These are phyloP conservation scores for Chaetomium tenue DNA, from an alignment of 495 filamentous ascomycete species.

Conservation along the genomic window DNA sequence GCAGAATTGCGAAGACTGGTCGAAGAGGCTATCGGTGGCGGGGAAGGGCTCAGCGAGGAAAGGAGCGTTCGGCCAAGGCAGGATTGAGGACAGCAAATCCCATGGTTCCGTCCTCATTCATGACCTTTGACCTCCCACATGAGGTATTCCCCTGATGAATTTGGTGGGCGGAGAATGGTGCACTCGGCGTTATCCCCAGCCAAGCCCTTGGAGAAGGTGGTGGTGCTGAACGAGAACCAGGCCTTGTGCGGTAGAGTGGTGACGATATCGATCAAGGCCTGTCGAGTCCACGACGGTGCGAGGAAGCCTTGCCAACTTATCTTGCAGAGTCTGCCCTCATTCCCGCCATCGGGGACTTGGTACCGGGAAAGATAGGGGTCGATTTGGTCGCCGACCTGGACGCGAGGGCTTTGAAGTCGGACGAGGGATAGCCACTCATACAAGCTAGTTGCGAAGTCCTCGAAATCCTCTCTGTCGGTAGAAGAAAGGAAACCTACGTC, in stretches of 20 bases:
- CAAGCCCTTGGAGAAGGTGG: slow-evolving; percentile 47
- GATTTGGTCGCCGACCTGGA: slow-evolving; percentile 63
- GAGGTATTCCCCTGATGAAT: slow-evolving; percentile 48
- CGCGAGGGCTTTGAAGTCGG: slow-evolving; percentile 67
- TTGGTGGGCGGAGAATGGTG: slow-evolving; percentile 48
- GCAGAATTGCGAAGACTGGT: slow-evolving; percentile 65
- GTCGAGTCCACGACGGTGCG: slow-evolving; percentile 46
- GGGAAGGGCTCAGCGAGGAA: slow-evolving; percentile 53
- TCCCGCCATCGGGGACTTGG: slow-evolving; percentile 53
- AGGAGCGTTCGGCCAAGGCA: slow-evolving; percentile 62
- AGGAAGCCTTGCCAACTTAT: slow-evolving; percentile 56
- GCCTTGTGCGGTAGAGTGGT: slow-evolving; percentile 40
- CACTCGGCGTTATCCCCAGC: slow-evolving; percentile 45
- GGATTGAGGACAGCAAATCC: slow-evolving; percentile 39
- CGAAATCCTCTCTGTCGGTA: slow-evolving; percentile 46
- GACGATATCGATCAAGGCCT: slow-evolving; percentile 43
- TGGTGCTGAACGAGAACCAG: slow-evolving; percentile 53
- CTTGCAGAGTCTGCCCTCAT: slow-evolving; percentile 43
- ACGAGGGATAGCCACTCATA: slow-evolving; percentile 86
- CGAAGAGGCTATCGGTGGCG: slow-evolving; percentile 59
- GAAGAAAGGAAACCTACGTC: slow-evolving; percentile 40
- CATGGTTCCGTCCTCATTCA: slow-evolving; percentile 34
- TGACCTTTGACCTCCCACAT: slow-evolving; percentile 53
- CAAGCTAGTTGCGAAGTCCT: slow-evolving; percentile 60
- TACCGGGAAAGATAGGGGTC: slow-evolving; percentile 86